phyloP scores from a whole-genome alignment of 805 yeast species.

The Yarrowia keelungensis region DNA sequence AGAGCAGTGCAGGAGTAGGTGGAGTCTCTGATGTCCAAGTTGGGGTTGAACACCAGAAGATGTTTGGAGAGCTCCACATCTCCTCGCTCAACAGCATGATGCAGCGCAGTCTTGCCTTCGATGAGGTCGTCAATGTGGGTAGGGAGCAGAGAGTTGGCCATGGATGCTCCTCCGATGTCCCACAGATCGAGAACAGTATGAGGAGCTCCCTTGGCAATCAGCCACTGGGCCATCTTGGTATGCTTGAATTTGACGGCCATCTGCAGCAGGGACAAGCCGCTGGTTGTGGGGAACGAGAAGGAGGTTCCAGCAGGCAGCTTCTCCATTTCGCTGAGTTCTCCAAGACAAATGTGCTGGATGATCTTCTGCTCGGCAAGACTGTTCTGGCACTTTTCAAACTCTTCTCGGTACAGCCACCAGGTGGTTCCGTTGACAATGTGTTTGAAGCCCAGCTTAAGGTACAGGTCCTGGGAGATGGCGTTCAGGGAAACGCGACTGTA shows the following conservation, averaged over 20 bases:
- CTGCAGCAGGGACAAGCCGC: constrained; percentile 4
- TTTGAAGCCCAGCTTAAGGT: constrained; percentile 8
- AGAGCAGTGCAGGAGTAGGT: constrained; percentile 19
- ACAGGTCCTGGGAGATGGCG: constrained; percentile 5
- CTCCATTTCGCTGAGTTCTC: neutral
- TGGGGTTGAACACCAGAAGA: constrained; percentile 7
- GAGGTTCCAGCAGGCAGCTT: neutral
- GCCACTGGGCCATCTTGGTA: constrained; percentile 15
- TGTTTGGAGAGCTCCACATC: constrained; percentile 2
- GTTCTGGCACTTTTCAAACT: constrained; percentile 17
- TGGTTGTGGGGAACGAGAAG: constrained; percentile 1
- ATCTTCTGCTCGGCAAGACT: neutral
- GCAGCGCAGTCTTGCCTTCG: constrained; percentile 26
- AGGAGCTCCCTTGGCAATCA: constrained; percentile 9
- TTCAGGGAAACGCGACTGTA: constrained; percentile 8
- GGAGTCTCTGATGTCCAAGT: constrained; percentile 17
- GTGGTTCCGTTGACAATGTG: constrained; percentile 16
- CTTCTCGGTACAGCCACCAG: constrained; percentile 30
- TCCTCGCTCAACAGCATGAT: constrained; percentile 23
- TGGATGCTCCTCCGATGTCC: constrained; percentile 4
- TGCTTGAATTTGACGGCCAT: constrained; percentile 27
- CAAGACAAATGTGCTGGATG: constrained; percentile 23
- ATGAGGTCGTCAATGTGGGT: constrained; percentile 16
- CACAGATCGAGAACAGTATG: constrained; percentile 17
- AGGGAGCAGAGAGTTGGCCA: constrained; percentile 8